These are phyloP conservation scores for Globisporangium spinosum DNA, from an alignment of 352 stramenopile species.

Conservation along the genomic window DNA sequence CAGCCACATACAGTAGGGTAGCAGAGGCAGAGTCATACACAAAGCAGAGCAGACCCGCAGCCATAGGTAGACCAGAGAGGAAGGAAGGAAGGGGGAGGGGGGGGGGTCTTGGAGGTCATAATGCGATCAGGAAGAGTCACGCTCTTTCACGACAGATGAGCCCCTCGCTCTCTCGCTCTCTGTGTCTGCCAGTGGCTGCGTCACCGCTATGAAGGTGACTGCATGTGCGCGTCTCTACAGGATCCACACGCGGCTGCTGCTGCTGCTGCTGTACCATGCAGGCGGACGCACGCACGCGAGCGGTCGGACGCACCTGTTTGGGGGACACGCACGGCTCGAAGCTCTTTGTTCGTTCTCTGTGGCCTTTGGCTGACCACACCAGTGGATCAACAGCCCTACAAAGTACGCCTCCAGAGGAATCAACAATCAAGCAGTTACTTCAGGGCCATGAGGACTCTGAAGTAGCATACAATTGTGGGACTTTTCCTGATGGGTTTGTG, in stretches of 20 bases:
- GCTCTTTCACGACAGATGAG: conserved; percentile 11
- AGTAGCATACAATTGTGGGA: background rate
- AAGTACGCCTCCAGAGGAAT: conserved; percentile 14
- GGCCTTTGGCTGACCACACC: conserved; percentile 18
- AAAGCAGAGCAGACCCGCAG: background rate
- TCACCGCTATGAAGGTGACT: background rate
- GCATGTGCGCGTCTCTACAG: background rate
- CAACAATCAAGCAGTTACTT: conserved; percentile 9
- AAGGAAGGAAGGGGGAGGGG: background rate
- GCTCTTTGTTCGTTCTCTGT: conserved; percentile 15
- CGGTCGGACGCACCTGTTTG: conserved; percentile 16
- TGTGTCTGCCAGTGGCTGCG: background rate
- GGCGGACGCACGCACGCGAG: background rate
- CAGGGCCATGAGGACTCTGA: background rate
- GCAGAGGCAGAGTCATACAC: background rate
- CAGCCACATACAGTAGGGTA: background rate
- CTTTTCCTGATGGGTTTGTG: background rate
- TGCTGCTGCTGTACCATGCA: background rate
- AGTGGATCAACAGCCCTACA: conserved; percentile 22
- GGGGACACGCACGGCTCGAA: conserved; percentile 1
- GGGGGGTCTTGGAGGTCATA: background rate
- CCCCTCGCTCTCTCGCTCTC: background rate
- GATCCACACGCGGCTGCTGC: background rate
- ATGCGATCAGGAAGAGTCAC: conserved; percentile 12
- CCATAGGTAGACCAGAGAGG: background rate